phyloP scores from a whole-genome alignment of 2,329 filamentous ascomycete species.

The Ceratocystis huliohia region DNA sequence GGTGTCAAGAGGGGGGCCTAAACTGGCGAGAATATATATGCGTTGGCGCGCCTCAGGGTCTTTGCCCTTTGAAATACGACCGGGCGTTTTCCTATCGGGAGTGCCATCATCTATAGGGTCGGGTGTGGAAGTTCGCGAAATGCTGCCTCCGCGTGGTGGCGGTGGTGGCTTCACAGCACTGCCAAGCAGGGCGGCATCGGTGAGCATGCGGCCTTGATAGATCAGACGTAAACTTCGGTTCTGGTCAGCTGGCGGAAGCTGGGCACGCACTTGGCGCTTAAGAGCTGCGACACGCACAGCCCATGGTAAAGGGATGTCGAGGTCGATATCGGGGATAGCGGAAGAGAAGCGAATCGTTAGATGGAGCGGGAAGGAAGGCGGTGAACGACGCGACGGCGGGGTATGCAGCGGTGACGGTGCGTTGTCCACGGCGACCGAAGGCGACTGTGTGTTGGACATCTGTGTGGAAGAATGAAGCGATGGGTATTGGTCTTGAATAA shows the following conservation, averaged over 20 bases:
- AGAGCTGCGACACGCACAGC: slow-evolving; percentile 63
- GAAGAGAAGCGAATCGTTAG: slow-evolving; percentile 85
- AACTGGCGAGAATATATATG: slow-evolving; percentile 14
- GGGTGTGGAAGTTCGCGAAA: neutral
- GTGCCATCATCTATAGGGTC: neutral
- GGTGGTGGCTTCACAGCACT: slow-evolving; percentile 45
- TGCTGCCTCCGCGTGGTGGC: slow-evolving; percentile 20
- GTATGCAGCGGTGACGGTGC: neutral
- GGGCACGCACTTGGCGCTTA: slow-evolving; percentile 66
- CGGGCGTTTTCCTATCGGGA: neutral
- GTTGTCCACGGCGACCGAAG: too few relatives aligned
- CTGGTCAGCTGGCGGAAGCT: slow-evolving; percentile 50
- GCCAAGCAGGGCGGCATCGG: slow-evolving; percentile 57
- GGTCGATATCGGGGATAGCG: slow-evolving; percentile 66
- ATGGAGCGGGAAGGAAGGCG: slow-evolving; percentile 40
- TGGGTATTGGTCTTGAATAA: too few relatives aligned
- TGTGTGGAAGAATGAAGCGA: neutral
- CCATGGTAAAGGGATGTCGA: slow-evolving; percentile 57
- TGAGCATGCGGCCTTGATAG: slow-evolving; percentile 73
- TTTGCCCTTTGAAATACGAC: slow-evolving; percentile 27
- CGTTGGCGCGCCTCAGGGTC: slow-evolving; percentile 1
- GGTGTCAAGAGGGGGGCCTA: slow-evolving; percentile 40
- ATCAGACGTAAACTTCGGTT: slow-evolving; percentile 73
- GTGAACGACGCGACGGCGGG: neutral
- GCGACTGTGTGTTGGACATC: neutral